Evolutionary conservation across 805 yeast species (phyloP).

Genomic region (Schizosaccharomyces lindneri): DNA sequence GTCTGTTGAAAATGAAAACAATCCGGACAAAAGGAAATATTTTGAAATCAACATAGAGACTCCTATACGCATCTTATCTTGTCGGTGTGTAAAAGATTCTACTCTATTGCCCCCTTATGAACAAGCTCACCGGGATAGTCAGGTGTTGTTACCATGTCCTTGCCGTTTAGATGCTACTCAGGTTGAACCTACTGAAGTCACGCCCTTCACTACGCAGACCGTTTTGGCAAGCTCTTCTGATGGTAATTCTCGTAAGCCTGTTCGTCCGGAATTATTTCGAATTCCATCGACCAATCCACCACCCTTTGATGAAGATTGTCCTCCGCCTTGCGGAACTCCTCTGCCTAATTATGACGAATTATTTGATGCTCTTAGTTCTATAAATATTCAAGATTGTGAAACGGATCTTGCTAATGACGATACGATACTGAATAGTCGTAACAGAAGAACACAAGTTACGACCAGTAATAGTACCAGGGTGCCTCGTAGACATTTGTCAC

Average conservation of each 20-base stretch:
- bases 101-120: constrained; percentile 24
- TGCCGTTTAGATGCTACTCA: neutral
- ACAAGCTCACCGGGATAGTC: constrained; percentile 13
- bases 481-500: constrained; percentile 4
- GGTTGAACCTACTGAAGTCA: neutral
- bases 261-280: constrained; percentile 28
- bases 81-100: constrained; percentile 17
- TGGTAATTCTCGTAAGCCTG: neutral
- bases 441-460: neutral
- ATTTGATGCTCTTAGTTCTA: neutral
- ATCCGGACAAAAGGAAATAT: constrained; percentile 43
- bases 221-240: neutral
- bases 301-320: constrained; percentile 26
- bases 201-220: neutral
- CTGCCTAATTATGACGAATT: constrained; percentile 19
- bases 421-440: neutral
- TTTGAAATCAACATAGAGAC: constrained; percentile 88
- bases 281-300: constrained; percentile 39
- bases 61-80: constrained; percentile 52
- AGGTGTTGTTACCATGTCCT: constrained; percentile 4
- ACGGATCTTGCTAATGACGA: neutral
- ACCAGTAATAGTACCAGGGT: neutral
- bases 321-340: constrained; percentile 17
- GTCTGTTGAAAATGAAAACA: constrained; percentile 32
- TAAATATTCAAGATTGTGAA: neutral